phyloP scores from a whole-genome alignment of 208 protist species.

The Leishmania turanica region DNA sequence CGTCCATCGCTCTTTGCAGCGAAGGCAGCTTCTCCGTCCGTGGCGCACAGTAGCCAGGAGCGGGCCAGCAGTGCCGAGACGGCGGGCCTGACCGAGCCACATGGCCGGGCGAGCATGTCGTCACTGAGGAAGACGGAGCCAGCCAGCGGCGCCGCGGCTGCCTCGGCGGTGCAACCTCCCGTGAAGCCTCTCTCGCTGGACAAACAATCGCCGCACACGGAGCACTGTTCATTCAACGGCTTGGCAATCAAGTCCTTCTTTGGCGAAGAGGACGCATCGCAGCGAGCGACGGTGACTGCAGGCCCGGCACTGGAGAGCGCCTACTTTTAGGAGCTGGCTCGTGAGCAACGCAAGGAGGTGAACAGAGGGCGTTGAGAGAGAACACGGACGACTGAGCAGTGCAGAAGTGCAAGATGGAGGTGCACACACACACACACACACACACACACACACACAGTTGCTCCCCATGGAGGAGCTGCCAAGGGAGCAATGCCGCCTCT shows the following conservation, averaged over 20 bases:
- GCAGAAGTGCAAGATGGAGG: background rate
- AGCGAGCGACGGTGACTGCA: slow-evolving; percentile 11
- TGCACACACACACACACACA: background rate
- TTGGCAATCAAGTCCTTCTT: slow-evolving; percentile 53
- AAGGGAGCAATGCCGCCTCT: background rate
- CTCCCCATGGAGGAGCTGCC: background rate
- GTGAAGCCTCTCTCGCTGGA: background rate
- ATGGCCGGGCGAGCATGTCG: slow-evolving; percentile 21
- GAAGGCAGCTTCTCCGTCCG: slow-evolving; percentile 17
- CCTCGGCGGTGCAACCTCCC: background rate
- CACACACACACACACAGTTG: background rate
- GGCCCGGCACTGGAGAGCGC: slow-evolving; percentile 27
- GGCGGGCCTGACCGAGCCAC: slow-evolving; percentile 28
- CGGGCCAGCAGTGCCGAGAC: slow-evolving; percentile 32
- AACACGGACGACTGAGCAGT: background rate
- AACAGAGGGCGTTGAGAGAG: too few relatives aligned
- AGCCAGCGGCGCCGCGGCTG: background rate
- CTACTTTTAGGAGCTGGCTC: slow-evolving; percentile 40
- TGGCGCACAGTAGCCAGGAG: slow-evolving; percentile 25
- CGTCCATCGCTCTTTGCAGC: background rate
- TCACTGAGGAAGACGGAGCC: slow-evolving; percentile 21
- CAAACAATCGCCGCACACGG: background rate
- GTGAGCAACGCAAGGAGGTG: background rate
- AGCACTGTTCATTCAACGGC: slow-evolving; percentile 7
- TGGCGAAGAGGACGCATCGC: slow-evolving; percentile 9